phyloP scores from a whole-genome alignment of 257 asterid genomes.

The Solanum ahanhuiri region DNA sequence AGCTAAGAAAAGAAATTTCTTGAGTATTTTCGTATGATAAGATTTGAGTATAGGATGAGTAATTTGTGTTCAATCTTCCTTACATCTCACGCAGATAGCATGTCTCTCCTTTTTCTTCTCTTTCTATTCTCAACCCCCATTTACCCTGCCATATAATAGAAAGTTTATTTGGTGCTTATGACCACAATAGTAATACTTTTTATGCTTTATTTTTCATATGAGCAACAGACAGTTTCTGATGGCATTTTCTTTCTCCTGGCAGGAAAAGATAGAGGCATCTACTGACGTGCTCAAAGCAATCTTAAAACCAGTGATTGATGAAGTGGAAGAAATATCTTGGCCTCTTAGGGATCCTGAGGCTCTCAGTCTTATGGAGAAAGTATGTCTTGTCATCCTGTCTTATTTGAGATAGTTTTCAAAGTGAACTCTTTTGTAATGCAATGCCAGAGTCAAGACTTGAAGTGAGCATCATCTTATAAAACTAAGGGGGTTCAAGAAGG shows the following conservation, averaged over 20 bases:
- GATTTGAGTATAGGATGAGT: neutral
- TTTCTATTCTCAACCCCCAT: neutral
- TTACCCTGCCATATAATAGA: neutral
- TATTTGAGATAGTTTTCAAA: neutral
- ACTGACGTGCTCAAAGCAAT: slow-evolving; percentile 88
- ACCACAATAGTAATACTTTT: neutral
- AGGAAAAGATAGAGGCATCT: slow-evolving; percentile 85
- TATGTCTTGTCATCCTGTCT: slow-evolving; percentile 15
- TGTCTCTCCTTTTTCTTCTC: neutral
- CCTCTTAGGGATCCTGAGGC: slow-evolving; percentile 83
- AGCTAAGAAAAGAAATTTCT: neutral
- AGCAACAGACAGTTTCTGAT: neutral
- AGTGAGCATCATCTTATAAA: neutral
- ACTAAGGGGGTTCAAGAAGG: neutral
- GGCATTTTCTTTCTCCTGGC: slow-evolving; percentile 16
- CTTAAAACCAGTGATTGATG: slow-evolving; percentile 57
- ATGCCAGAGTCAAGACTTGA: neutral
- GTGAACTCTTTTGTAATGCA: neutral
- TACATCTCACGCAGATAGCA: neutral
- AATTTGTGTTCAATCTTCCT: neutral
- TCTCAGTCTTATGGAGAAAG: slow-evolving; percentile 70
- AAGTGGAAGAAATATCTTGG: slow-evolving; percentile 69
- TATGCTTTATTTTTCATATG: neutral
- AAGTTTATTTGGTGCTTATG: neutral
- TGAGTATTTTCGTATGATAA: neutral